Evolutionary conservation across 148 eudicot species (phyloP), one percentile per base, ranked within the genome.

Genomic region (Cornus kousa): DNA sequence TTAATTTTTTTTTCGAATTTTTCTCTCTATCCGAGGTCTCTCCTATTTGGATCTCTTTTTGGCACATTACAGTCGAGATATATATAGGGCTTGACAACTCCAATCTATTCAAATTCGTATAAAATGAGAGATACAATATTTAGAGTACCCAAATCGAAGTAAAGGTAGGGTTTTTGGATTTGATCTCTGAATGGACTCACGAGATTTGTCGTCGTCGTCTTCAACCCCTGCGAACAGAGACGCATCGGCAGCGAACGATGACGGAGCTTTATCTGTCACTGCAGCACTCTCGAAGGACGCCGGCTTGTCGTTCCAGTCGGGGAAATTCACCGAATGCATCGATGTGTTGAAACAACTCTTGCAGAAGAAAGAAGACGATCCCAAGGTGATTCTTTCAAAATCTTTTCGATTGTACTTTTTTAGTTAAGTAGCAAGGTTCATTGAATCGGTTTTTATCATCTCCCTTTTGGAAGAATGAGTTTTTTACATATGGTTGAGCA

Each of bases 261-360:
- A 85, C 31, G 90, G 77, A 22, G 81, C 64, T 69, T 67, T 83
- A 11, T 82, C 89, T 1, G 85, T 78, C 22, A 80, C 88, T n/a
- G 83, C 86, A 40, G 80, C 68, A 67, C 80, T 92, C 32, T 94
- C 94, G 7, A 91, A 89, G 83, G 96, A 95, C 22, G 94, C 98
- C 20, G 83, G 84, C 7, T 62, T 76, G 77, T 85, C 88, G 57
- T 95, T 91, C 75, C 94, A 90, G 69, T 83, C 90, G 33, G 90
- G 91, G 66, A 93, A 91, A 90, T 90, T 79, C 73, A 81, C 67
- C 8, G 98, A 95, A n/a, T 93, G 97, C 75, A 74, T 89, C 55
- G 89, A 89, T 78, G 78, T 90, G 50, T 85, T 95, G 86, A 78
- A 82, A 76, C 96, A 89, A 79, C 85, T 95, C 40, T 81, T 80